Evolutionary conservation across 371 early-diverging fungal species (phyloP).

Genomic region (Chytridium lagenaria): DNA sequence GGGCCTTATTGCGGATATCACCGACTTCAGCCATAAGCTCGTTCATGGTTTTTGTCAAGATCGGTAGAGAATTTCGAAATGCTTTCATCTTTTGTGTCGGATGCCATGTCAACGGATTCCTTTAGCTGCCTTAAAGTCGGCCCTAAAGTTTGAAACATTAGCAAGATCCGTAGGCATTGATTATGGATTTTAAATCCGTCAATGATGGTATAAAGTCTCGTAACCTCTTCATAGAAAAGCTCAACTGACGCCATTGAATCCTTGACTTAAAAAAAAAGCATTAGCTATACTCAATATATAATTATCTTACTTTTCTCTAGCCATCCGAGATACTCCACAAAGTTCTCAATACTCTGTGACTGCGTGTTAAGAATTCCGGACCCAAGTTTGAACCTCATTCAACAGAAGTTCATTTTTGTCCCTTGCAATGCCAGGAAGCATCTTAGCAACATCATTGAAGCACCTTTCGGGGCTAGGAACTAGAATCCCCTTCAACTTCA

Average conservation of each 20-base stretch:
- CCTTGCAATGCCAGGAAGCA: constrained; percentile 59
- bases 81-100: constrained; percentile 62
- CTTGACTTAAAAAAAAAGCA: constrained; percentile 41
- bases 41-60: constrained; percentile 51
- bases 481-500: constrained; percentile 53
- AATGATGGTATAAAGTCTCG: constrained; percentile 51
- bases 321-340: constrained; percentile 66
- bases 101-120: constrained; percentile 60
- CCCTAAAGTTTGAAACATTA: constrained; percentile 60
- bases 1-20: constrained; percentile 60
- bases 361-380: constrained; percentile 56
- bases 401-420: constrained; percentile 63
- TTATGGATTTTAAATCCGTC: constrained; percentile 55
- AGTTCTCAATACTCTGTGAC: constrained; percentile 58
- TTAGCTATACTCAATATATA: neutral
- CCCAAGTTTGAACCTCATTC: constrained; percentile 60
- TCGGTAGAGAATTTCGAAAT: constrained; percentile 57
- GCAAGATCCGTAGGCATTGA: no score
- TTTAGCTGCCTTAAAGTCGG: constrained; percentile 60
- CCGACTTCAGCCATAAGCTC: constrained; percentile 60
- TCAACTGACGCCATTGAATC: constrained; percentile 52
- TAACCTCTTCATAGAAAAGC: constrained; percentile 53
- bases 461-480: constrained; percentile 65
- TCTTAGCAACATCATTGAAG: constrained; percentile 54
- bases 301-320: constrained; percentile 55